Base-by-base conservation (phyloP, 2,329 filamentous ascomycete genomes). In the Pseudocercospora cruenta region DNA sequence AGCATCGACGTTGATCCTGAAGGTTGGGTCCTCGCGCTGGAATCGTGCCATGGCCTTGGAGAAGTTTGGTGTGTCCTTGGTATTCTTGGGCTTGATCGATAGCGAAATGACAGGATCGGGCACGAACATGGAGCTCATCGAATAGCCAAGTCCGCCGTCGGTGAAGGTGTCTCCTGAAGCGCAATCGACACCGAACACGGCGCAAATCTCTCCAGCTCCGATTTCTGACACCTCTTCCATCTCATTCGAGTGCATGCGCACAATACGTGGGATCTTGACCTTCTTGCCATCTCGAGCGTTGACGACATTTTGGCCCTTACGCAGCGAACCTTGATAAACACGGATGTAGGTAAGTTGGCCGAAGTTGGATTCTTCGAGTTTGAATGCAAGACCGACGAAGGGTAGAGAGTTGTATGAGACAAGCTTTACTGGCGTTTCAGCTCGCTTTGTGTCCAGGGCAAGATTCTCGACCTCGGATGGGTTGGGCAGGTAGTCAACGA, bases 221-320 rank as follows among this genome's bases (percentile, higher is more conserved):
- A 99, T 91, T 79, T 97, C 94, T 63, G 82, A 85, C 31, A 97
- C 93, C 77, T 99, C 95, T 80, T 99, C 95, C 94, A 99, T 97
- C 77, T 99, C 95, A 78, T 98, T 97, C 54, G 94, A 97, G 84
- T 99, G 95, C 95, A 99, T 99, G 69, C 95, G 93, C 69, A 99
- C 95, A 75, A 99, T 98, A 77, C 94, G 91, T 21, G 95, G 95
- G 65, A 99, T 90, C 81, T 96, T 94, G 78, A 99, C 91, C 84
- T 94, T 97, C 86, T 97, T 97, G 80, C 94, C 91, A 70, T 88
- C 96, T 73, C 94, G 90, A 8, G 94, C 94, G 81, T 98, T 99
- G 87, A 90, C 97, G 63, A 99, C 89, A 78, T 94, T 93, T 76
- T 90, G 87, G 58, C 94, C 92, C 85, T 97, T 98, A 78, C 85